A percentile compares a stretch with the other conserved stretches of the same genome.
phyloP scores from a whole-genome alignment of 495 filamentous ascomycete species.

The Podospora pseudocomata region DNA sequence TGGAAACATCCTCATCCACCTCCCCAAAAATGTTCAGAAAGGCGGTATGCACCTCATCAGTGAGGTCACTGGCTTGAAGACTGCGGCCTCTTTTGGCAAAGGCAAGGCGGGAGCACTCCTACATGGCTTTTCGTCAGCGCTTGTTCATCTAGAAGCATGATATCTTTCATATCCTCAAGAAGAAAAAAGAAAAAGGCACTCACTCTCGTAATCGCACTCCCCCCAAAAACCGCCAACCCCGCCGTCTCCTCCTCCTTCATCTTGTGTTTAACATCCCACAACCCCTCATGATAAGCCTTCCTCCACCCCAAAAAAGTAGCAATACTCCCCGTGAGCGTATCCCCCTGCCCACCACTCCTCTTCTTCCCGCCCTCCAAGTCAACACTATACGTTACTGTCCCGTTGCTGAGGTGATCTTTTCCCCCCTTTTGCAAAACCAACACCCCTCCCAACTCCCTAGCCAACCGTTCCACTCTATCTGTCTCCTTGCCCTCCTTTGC shows the following conservation, averaged over 20 bases:
- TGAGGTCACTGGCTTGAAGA: slow-evolving; percentile 91
- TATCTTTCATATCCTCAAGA: background rate
- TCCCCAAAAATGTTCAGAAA: slow-evolving; percentile 78
- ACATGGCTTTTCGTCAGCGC: slow-evolving; percentile 17
- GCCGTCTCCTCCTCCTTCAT: slow-evolving; percentile 62
- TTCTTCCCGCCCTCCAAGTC: slow-evolving; percentile 80
- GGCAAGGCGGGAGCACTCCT: slow-evolving; percentile 83
- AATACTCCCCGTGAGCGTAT: slow-evolving; percentile 87
- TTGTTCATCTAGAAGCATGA: background rate
- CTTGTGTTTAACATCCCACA: slow-evolving; percentile 69
- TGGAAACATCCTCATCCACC: slow-evolving; percentile 26
- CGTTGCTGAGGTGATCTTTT: slow-evolving; percentile 84
- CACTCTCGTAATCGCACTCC: slow-evolving; percentile 76
- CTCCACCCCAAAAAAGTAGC: slow-evolving; percentile 86
- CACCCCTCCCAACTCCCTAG: slow-evolving; percentile 77
- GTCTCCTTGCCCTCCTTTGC: slow-evolving; percentile 42
- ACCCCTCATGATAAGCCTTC: slow-evolving; percentile 72
- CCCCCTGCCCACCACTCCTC: slow-evolving; percentile 89
- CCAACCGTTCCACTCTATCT: slow-evolving; percentile 66
- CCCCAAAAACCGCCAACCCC: slow-evolving; percentile 77
- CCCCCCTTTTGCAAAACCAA: slow-evolving; percentile 86
- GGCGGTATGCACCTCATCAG: slow-evolving; percentile 79
- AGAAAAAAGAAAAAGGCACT: slow-evolving; percentile 18
- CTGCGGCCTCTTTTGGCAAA: slow-evolving; percentile 84
- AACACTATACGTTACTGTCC: slow-evolving; percentile 64